Evolutionary conservation across 495 filamentous ascomycete species (phyloP), one percentile per base, ranked within the genome.

Genomic region (Monascus purpureus): DNA sequence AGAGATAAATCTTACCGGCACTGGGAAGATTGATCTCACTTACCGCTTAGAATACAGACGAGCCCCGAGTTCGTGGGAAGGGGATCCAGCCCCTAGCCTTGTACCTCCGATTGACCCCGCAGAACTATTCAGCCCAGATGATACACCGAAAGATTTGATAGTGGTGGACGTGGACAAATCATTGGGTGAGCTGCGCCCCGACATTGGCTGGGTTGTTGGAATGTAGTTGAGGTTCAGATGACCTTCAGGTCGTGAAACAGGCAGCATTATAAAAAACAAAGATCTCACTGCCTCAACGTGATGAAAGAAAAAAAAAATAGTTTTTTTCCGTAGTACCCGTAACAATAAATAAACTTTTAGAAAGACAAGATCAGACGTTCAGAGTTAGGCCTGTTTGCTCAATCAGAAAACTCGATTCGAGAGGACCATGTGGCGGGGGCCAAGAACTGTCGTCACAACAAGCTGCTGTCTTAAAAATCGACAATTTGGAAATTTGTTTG

Each of bases 1-100:
- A 11, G 15, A 3, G 17, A 13, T n/a, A n/a, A n/a, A n/a, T n/a
- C n/a, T n/a, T n/a, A n/a, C n/a, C n/a, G n/a, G n/a, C n/a, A n/a
- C n/a, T n/a, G n/a, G n/a, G n/a, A n/a, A n/a, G n/a, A n/a, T n/a
- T n/a, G n/a, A 32, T 22, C 5, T 22, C 32, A 58, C 77, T 49
- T 72, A 96, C 90, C 90, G 74, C 65, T 95, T 95, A 32, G 87
- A 82, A 56, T 80, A 97, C 28, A 96, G 58, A 44, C 80, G 54
- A 59, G 73, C 54, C 54, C 79, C 75, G 49, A 74, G 68, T 38
- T 96, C 92, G 61, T 94, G 87, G 54, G 88, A 94, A 45, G 90
- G 90, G 68, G 90, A 97, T 57, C 87, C 90, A 68, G 85, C 77
- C 65, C 87, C 87, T 41, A 87, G 73, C 57, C 92, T 77, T 46